These are phyloP conservation scores for Blakeslea trispora DNA, from an alignment of 371 early-diverging fungal genomes.

Conservation along the genomic window DNA sequence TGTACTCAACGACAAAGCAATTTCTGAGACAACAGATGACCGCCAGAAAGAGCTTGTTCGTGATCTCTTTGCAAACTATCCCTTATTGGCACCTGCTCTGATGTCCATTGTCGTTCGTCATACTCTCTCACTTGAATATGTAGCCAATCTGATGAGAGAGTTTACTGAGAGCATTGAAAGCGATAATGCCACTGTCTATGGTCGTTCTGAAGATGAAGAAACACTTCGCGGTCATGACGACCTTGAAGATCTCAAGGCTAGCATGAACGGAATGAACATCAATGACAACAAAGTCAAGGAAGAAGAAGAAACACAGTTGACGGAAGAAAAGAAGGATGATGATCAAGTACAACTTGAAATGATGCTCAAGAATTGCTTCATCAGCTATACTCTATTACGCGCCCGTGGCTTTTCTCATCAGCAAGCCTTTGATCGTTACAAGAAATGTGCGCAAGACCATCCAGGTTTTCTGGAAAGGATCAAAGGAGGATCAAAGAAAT, in stretches of 20 bases:
- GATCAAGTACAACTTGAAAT: neutral
- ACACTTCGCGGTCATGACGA: constrained; percentile 1
- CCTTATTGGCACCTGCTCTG: constrained; percentile 33
- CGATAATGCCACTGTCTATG: neutral
- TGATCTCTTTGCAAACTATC: constrained; percentile 20
- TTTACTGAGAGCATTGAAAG: constrained; percentile 7
- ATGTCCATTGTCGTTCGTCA: constrained; percentile 36
- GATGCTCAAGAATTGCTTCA: constrained; percentile 4
- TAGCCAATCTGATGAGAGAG: constrained; percentile 11
- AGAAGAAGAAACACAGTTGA: neutral
- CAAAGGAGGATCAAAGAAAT: neutral
- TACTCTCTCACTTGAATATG: constrained; percentile 27
- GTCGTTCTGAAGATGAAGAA: constrained; percentile 7
- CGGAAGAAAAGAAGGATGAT: neutral
- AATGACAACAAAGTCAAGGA: neutral
- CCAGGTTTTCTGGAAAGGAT: no score
- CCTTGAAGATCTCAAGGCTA: constrained; percentile 1
- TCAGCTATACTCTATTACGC: constrained; percentile 9
- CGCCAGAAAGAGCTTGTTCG: constrained; percentile 1
- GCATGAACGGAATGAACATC: constrained; percentile 1
- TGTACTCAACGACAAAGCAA: constrained; percentile 11
- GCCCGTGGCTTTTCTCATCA: constrained; percentile 13
- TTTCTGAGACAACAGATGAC: neutral
- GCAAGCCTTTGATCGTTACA: constrained; percentile 3
- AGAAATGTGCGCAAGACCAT: neutral